Percentiles rank a stretch among this genome's conserved stretches.
phyloP scores from a whole-genome alignment of 1,284 basidiomycete genomes.

The Tausonia pullulans region DNA sequence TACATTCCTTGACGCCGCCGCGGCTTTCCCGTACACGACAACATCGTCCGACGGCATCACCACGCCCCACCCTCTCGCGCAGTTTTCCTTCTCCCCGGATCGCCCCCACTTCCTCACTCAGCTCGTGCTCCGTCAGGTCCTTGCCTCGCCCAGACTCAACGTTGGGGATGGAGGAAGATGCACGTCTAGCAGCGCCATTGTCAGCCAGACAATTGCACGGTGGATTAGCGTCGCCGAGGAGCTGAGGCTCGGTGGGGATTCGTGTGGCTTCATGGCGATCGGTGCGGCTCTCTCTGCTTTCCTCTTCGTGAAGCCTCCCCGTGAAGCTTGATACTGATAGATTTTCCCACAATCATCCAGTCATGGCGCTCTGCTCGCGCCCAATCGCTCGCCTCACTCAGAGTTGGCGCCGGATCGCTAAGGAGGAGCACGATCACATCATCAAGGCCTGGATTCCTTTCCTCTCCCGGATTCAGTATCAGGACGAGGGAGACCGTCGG shows the following conservation, averaged over 20 bases:
- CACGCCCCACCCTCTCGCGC: neutral
- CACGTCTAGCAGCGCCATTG: no score
- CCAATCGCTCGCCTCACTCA: slow-evolving; percentile 3
- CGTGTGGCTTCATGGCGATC: slow-evolving; percentile 17
- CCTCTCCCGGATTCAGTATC: neutral
- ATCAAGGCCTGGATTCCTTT: neutral
- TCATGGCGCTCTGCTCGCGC: slow-evolving; percentile 13
- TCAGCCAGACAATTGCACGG: neutral
- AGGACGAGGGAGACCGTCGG: neutral
- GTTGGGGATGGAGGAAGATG: no score
- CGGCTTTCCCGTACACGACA: neutral
- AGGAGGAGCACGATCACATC: neutral
- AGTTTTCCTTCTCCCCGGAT: slow-evolving; percentile 18
- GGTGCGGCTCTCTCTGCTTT: neutral
- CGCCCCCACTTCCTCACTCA: slow-evolving; percentile 18
- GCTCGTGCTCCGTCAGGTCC: slow-evolving; percentile 13
- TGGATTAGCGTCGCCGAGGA: slow-evolving; percentile 2
- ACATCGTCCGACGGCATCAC: neutral
- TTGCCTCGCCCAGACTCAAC: neutral
- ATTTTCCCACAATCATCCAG: slow-evolving; percentile 6
- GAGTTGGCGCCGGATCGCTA: slow-evolving; percentile 10
- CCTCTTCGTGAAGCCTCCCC: slow-evolving; percentile 5
- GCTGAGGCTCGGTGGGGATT: slow-evolving; percentile 11
- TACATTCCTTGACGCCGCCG: slow-evolving; percentile 2
- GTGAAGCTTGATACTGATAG: slow-evolving; percentile 2